Percentiles rank a stretch among this genome's conserved stretches.
Conservation (phyloP, 2,329 filamentous ascomycete genomes). For the Lecanosticta acicola region DNA sequence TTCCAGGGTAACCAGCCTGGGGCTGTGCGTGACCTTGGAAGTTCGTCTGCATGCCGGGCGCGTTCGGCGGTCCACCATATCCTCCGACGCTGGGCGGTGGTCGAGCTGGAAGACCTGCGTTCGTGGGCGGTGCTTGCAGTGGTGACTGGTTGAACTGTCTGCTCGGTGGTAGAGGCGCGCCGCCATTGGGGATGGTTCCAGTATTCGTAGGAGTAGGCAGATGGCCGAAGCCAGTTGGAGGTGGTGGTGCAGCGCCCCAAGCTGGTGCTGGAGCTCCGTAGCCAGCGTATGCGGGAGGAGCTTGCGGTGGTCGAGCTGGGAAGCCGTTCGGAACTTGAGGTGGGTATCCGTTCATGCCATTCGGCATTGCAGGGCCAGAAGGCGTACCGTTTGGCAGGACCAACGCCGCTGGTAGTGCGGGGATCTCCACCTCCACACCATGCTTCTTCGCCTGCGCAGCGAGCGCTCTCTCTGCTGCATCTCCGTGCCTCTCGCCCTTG, state of each 20-base stretch:
- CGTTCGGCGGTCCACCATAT: conserved; percentile 60
- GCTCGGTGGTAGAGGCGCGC: conserved; percentile 9
- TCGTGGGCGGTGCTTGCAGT: conserved; percentile 55
- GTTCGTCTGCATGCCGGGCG: conserved; percentile 32
- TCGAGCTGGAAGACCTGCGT: conserved; percentile 58
- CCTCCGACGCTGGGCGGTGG: conserved; percentile 64
- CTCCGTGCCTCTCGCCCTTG: conserved; percentile 92
- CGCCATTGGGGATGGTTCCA: conserved; percentile 12
- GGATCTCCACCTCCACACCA: conserved; percentile 77
- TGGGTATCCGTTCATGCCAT: conserved; percentile 15
- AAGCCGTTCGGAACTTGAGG: conserved; percentile 29
- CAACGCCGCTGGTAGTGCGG: conserved; percentile 69
- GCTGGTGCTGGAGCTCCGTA: conserved; percentile 1
- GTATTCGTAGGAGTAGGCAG: conserved; percentile 14
- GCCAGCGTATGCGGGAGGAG: conserved; percentile 17
- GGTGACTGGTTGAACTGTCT: conserved; percentile 38
- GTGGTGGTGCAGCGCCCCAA: conserved; percentile 10
- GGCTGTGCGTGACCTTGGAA: conserved; percentile 33
- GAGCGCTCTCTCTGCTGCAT: conserved; percentile 85
- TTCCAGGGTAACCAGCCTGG: conserved; percentile 31
- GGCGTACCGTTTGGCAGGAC: conserved; percentile 45
- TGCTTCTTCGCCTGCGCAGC: conserved; percentile 90
- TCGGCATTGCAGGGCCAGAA: conserved; percentile 36
- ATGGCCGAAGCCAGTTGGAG: conserved; percentile 14
- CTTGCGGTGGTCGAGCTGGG: conserved; percentile 25